Conservation (phyloP, 2,329 filamentous ascomycete species). For the Colletotrichum sp. region DNA sequence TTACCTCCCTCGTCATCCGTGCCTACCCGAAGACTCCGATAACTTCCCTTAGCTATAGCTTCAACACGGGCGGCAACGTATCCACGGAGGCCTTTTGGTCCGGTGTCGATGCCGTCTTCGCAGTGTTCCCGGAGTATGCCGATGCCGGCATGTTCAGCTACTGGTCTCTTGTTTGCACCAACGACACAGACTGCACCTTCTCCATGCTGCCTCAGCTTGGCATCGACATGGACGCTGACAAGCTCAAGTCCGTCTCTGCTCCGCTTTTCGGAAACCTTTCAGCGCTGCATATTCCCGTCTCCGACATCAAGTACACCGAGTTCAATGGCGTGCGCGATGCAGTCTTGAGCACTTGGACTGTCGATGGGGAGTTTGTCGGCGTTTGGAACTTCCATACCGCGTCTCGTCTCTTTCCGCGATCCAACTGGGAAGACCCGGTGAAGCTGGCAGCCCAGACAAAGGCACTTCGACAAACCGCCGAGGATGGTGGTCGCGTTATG, state of each 20-base stretch:
- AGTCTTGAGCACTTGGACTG: slow-evolving; percentile 27
- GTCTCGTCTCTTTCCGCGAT: slow-evolving; percentile 25
- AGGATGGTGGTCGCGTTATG: slow-evolving; percentile 2
- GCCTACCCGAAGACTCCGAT: slow-evolving; percentile 42
- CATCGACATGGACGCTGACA: slow-evolving; percentile 29
- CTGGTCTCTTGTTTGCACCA: slow-evolving; percentile 26
- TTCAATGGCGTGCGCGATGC: slow-evolving; percentile 26
- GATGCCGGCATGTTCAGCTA: slow-evolving; percentile 41
- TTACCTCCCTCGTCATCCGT: slow-evolving; percentile 45
- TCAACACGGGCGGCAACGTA: slow-evolving; percentile 29
- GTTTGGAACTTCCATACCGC: slow-evolving; percentile 4
- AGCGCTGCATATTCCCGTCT: slow-evolving; percentile 27
- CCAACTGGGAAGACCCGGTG: slow-evolving; percentile 28
- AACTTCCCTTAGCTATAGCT: slow-evolving; percentile 29
- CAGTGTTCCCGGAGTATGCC: slow-evolving; percentile 37
- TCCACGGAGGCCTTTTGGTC: slow-evolving; percentile 37
- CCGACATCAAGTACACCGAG: slow-evolving; percentile 33
- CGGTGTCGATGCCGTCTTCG: slow-evolving; percentile 31
- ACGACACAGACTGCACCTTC: slow-evolving; percentile 31
- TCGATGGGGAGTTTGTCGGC: slow-evolving; percentile 22
- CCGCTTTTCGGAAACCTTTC: slow-evolving; percentile 31
- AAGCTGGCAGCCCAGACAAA: slow-evolving; percentile 23
- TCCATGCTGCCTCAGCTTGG: slow-evolving; percentile 19
- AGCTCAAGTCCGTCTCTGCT: slow-evolving; percentile 39
- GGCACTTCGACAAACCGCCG: slow-evolving; percentile 23